Percentiles rank a stretch among this genome's conserved stretches.
Conservation (phyloP, 2,329 filamentous ascomycete genomes). For the Fusarium sambucinum region DNA sequence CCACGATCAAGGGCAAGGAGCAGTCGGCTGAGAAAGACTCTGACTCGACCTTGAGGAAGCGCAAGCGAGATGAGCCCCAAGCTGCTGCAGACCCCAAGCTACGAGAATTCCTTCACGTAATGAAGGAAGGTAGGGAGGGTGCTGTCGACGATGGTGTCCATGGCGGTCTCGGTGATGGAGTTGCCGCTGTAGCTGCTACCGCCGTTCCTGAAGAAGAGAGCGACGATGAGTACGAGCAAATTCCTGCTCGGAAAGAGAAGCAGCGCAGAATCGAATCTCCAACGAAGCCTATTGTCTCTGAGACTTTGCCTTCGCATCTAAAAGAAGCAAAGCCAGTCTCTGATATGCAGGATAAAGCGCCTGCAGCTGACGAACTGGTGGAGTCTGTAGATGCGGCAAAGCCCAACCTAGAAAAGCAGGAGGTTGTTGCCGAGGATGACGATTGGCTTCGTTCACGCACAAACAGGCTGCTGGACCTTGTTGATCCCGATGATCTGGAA, state of each 20-base stretch:
- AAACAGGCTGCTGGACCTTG: constrained; percentile 84
- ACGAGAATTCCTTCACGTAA: constrained; percentile 86
- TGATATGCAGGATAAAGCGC: constrained; percentile 20
- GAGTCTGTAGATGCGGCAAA: constrained; percentile 43
- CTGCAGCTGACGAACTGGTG: constrained; percentile 36
- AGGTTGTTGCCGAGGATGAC: constrained; percentile 73
- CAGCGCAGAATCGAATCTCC: constrained; percentile 54
- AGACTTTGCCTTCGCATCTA: constrained; percentile 35
- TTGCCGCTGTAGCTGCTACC: constrained; percentile 45
- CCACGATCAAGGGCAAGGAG: constrained; percentile 31
- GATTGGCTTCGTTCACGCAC: constrained; percentile 95
- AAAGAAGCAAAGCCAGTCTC: constrained; percentile 36
- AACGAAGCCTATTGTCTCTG: constrained; percentile 36
- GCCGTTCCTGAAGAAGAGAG: constrained; percentile 69
- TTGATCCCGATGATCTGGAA: constrained; percentile 76
- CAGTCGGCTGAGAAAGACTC: constrained; percentile 50
- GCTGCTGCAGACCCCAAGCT: constrained; percentile 78
- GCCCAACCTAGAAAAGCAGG: constrained; percentile 41
- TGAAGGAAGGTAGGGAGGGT: constrained; percentile 68
- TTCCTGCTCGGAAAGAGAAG: constrained; percentile 66
- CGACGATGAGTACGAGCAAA: constrained; percentile 80
- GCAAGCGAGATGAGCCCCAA: constrained; percentile 71
- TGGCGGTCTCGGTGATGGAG: constrained; percentile 37
- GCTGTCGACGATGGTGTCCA: constrained; percentile 51
- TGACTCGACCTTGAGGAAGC: constrained; percentile 72